Conservation (phyloP, 768 basidiomycete species). For the Trichaptum fuscoviolaceum region DNA sequence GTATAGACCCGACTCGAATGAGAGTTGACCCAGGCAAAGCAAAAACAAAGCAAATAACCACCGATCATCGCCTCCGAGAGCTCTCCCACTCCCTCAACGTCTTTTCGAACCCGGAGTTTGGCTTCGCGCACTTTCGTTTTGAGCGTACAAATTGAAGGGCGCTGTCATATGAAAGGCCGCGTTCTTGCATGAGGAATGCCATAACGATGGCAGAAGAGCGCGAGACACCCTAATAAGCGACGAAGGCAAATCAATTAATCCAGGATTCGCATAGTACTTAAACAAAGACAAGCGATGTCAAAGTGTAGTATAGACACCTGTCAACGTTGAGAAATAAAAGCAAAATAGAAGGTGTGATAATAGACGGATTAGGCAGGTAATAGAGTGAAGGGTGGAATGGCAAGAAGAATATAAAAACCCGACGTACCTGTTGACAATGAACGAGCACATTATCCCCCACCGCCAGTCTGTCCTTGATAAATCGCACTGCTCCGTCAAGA, state of each 20-base stretch:
- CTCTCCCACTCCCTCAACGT: slow-evolving; percentile 56
- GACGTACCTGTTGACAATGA: slow-evolving; percentile 74
- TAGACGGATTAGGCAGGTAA: slow-evolving; percentile 7
- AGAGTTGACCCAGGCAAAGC: background rate
- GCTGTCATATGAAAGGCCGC: slow-evolving; percentile 66
- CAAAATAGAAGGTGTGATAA: slow-evolving; percentile 6
- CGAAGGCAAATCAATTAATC: background rate
- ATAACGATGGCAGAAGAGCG: slow-evolving; percentile 72
- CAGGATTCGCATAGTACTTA: background rate
- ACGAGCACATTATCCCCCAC: slow-evolving; percentile 65
- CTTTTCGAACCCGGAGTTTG: slow-evolving; percentile 69
- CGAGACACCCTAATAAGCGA: slow-evolving; percentile 57
- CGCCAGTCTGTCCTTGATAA: slow-evolving; percentile 58
- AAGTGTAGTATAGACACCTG: background rate
- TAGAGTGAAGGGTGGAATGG: slow-evolving; percentile 5
- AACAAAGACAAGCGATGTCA: background rate
- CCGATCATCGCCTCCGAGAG: slow-evolving; percentile 17
- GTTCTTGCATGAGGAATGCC: slow-evolving; percentile 73
- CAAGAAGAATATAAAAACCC: background rate
- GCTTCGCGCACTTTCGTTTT: slow-evolving; percentile 68
- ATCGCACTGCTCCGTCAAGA: slow-evolving; percentile 60
- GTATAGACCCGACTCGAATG: too few relatives aligned
- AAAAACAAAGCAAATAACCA: background rate
- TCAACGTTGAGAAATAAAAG: slow-evolving; percentile 9
- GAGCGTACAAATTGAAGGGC: slow-evolving; percentile 56